A percentile compares a stretch with the other conserved stretches of the same genome.
Evolutionary conservation across 768 basidiomycete species (phyloP).

Genomic region (Tubosaeta sp.): DNA sequence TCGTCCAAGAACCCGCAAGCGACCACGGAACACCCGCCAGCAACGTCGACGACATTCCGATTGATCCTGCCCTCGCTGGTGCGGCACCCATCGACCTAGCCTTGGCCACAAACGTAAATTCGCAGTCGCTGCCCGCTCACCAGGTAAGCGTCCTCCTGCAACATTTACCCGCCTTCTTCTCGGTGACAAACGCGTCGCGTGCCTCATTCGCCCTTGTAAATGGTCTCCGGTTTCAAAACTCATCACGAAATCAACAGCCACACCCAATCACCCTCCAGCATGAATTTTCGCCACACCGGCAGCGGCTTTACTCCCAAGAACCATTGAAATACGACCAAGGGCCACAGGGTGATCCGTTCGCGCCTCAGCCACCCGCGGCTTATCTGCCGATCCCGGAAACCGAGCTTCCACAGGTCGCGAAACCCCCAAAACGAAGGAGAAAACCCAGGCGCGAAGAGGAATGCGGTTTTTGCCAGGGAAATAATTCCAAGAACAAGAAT

Average conservation of each 20-base stretch:
- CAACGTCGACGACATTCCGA: slow-evolving; percentile 65
- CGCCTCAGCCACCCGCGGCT: slow-evolving; percentile 53
- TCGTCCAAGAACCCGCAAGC: slow-evolving; percentile 53
- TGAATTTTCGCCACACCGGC: slow-evolving; percentile 12
- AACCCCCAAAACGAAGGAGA: slow-evolving; percentile 44
- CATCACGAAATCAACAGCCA: slow-evolving; percentile 19
- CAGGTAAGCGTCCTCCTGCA: slow-evolving; percentile 37
- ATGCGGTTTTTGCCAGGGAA: slow-evolving; percentile 79
- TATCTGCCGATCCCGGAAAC: slow-evolving; percentile 48
- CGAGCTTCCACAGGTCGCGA: slow-evolving; percentile 39
- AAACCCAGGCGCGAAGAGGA: slow-evolving; percentile 51
- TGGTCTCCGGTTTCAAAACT: slow-evolving; percentile 11
- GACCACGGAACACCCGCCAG: slow-evolving; percentile 57
- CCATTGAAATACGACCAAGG: slow-evolving; percentile 61
- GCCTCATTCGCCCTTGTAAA: slow-evolving; percentile 32
- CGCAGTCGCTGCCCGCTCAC: slow-evolving; percentile 9
- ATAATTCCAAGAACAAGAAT: slow-evolving; percentile 52
- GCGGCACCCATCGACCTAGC: slow-evolving; percentile 48
- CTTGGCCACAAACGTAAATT: slow-evolving; percentile 33
- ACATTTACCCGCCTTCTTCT: slow-evolving; percentile 12
- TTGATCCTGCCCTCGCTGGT: slow-evolving; percentile 70
- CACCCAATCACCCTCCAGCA: slow-evolving; percentile 30
- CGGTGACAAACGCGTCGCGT: slow-evolving; percentile 66
- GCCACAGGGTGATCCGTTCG: slow-evolving; percentile 81
- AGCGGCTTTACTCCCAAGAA: slow-evolving; percentile 27